phyloP scores from a whole-genome alignment of 768 basidiomycete species.

The Lentinula aciculospora region DNA sequence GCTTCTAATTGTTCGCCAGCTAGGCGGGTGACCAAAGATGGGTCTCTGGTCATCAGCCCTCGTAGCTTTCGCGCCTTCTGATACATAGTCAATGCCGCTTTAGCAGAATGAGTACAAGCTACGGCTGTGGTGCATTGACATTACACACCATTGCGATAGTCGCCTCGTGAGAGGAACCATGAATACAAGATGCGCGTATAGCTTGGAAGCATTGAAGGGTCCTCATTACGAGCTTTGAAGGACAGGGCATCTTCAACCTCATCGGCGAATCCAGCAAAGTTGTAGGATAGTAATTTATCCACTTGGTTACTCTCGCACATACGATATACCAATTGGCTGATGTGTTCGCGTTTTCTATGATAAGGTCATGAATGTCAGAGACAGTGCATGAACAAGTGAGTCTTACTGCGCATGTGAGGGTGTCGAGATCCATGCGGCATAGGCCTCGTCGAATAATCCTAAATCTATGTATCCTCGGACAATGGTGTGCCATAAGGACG shows the following conservation, averaged over 20 bases:
- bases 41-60: constrained; percentile 37
- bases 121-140: constrained; percentile 9
- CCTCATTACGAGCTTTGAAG: constrained; percentile 91
- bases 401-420: constrained; percentile 81
- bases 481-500: constrained; percentile 74
- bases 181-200: constrained; percentile 93
- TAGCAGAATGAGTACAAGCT: not conserved
- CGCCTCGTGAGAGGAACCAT: constrained; percentile 84
- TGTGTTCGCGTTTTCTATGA: constrained; percentile 73
- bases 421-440: constrained; percentile 65
- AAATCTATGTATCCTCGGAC: constrained; percentile 73
- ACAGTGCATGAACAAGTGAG: constrained; percentile 9
- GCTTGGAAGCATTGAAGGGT: constrained; percentile 78
- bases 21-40: constrained; percentile 32
- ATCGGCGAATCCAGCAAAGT: constrained; percentile 78
- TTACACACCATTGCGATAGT: constrained; percentile 83
- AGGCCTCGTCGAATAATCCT: constrained; percentile 82
- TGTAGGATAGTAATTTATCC: constrained; percentile 70
- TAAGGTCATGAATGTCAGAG: constrained; percentile 4
- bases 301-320: constrained; percentile 92
- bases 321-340: constrained; percentile 76
- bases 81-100: constrained; percentile 92
- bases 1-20: constrained; percentile 74
- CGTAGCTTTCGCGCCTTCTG: constrained; percentile 80
- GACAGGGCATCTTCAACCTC: constrained; percentile 86